A percentile compares a stretch with the other conserved stretches of the same genome.
These are phyloP conservation scores for Dothistroma pini DNA, from an alignment of 2,329 filamentous ascomycete genomes.

Conservation along the genomic window DNA sequence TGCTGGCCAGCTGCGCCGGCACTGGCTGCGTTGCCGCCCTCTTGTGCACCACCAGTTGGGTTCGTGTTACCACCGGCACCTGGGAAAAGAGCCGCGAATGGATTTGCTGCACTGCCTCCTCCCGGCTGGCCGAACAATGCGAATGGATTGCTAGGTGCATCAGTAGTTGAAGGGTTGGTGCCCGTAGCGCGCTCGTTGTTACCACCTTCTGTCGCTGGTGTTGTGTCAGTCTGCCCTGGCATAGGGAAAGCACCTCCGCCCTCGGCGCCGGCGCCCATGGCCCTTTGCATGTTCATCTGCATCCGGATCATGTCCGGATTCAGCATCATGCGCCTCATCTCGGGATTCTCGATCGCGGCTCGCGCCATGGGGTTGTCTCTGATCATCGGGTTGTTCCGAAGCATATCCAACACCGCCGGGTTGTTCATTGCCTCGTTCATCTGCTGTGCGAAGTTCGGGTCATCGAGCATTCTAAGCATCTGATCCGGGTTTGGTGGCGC, in stretches of 20 bases:
- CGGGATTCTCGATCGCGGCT: constrained; percentile 81
- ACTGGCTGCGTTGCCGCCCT: constrained; percentile 32
- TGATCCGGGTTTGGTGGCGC: constrained; percentile 77
- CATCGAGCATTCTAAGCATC: constrained; percentile 78
- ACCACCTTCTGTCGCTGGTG: constrained; percentile 44
- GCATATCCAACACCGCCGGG: constrained; percentile 88
- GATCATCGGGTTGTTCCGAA: constrained; percentile 62
- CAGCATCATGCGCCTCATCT: constrained; percentile 89
- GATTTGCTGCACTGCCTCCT: constrained; percentile 45
- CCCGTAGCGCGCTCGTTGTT: constrained; percentile 27
- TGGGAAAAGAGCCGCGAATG: constrained; percentile 59
- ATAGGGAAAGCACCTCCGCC: constrained; percentile 69
- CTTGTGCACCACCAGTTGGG: constrained; percentile 23
- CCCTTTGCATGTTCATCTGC: constrained; percentile 75
- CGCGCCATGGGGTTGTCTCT: constrained; percentile 84
- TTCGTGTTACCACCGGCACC: constrained; percentile 22
- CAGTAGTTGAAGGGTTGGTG: constrained; percentile 18
- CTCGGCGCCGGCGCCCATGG: constrained; percentile 52
- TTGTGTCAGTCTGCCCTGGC: constrained; percentile 86
- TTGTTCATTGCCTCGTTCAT: constrained; percentile 97
- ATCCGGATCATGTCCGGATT: constrained; percentile 80
- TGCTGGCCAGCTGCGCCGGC: constrained; percentile 35
- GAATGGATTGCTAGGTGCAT: constrained; percentile 29
- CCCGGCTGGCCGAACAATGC: constrained; percentile 14
- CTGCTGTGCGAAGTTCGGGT: constrained; percentile 79